Base-by-base conservation (phyloP, 768 basidiomycete genomes). In the Termitomyces sp. region DNA sequence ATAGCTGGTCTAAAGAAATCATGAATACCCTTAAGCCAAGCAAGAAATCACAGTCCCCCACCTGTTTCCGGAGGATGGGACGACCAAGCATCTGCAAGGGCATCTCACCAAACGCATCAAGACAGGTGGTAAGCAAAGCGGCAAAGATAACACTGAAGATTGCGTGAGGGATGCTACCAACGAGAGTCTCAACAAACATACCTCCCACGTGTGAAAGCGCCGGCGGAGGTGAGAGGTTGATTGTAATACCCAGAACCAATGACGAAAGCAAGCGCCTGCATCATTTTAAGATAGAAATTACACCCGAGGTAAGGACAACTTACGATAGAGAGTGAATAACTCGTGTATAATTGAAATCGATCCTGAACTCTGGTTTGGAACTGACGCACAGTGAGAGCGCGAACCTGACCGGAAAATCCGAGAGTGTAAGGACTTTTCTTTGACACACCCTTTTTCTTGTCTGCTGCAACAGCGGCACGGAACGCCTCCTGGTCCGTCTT, bases 161-260 rank as follows among this genome's bases (percentile, higher is more conserved):
- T 22, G 31, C 18, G 16, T 15, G 24, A 24, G 50, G 46, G 30
- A 45, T 33, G 2, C 39, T 20, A 30, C 1, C 15, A 42, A 4
- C 4, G 20, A 33, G 7, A 6, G 30, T 18, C 8, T 15, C 44
- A 24, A 2, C 3, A 13, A 39, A 58, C 70, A 47, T 58, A 77
- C 76, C 89, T 80, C 48, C 91, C 92, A 61, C 93, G 84, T 27
- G 93, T 93, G 74, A 97, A 97, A 0, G 88, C 91, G 34, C 94
- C 94, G 44, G 81, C 79, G 6, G 93, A 83, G 0, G 88, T 87
- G 15, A 79, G 66, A 1, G 91, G 89, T 51, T 89, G 80, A 50
- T 88, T 83, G 66, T 86, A 84, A 76, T 84, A 96, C 8, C 87
- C 83, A 8, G 80, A 85, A 37, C 93, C 93, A 63, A 90, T 76